Base-by-base conservation (phyloP, 2,329 filamentous ascomycete genomes). In the Lecanosticta acicola region DNA sequence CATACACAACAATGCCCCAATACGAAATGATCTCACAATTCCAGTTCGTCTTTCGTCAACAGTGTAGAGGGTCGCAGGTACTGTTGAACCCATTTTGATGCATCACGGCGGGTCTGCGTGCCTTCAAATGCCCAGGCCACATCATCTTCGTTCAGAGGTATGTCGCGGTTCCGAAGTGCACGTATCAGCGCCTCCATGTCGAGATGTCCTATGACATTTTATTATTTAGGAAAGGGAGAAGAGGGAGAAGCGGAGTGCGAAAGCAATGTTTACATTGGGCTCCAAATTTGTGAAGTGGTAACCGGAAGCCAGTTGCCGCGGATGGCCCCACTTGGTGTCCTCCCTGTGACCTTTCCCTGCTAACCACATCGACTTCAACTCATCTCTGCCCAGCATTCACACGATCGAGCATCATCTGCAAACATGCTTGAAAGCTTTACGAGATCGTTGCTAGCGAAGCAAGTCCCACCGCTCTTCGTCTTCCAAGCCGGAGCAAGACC, bases 21-120 rank as follows among this genome's bases (percentile, higher is more conserved):
- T 8, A 40, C 14, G 18, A 33, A 10, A 11, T 18, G 18, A 59
- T n/a, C 67, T 33, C 61, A 74, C 72, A 75, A 63, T 24, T 70
- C 65, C 26, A 72, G 54, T 50, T 77, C 74, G 35, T 77, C 73
- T 45, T 66, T 68, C 13, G 67, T 74, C 41, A 77, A 59, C 8
- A 77, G 57, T 0, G 70, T 74, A 4, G 67, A 58, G 16, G 67
- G 57, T n/a, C 68, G 60, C 20, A 77, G 58, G 58, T 74, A 73
- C 46, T 72, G 66, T 7, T 69, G 59, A 10, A 75, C 68, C 72
- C 73, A 77, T 42, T 59, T 57, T 7, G 63, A 61, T 35, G 69
- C 66, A 32, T 68, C 62, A 14, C 60, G 57, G 46, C 65, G 66
- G 10, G 68, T 74, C 24, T 66, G 59, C 3, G 62, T 60, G 40